phyloP scores from a whole-genome alignment of 352 stramenopile genomes.

The Saprolegnia parasitica region DNA sequence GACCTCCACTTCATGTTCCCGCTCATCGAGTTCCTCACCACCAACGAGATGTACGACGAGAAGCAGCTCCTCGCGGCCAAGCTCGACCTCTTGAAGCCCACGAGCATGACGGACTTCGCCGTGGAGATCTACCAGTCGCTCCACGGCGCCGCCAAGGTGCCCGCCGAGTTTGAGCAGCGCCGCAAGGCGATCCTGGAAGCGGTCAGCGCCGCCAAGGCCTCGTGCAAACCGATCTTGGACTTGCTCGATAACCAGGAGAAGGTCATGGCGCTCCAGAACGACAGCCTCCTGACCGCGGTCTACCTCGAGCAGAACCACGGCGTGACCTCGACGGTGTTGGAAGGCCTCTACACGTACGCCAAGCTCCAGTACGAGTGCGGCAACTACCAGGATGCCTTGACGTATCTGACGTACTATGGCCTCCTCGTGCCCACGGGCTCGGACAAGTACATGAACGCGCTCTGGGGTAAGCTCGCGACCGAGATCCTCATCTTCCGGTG shows the following conservation, averaged over 20 bases:
- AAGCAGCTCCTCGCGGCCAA: constrained; percentile 86
- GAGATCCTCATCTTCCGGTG: constrained; percentile 96
- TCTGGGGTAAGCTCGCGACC: constrained; percentile 95
- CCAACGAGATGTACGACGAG: constrained; percentile 90
- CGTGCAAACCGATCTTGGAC: constrained; percentile 69
- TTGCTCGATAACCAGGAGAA: constrained; percentile 84
- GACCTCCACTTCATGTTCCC: constrained; percentile 98
- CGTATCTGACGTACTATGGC: constrained; percentile 87
- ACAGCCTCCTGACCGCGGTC: constrained; percentile 72
- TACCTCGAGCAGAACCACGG: constrained; percentile 79
- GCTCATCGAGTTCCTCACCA: constrained; percentile 92
- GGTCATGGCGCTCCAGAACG: constrained; percentile 79
- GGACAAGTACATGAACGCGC: constrained; percentile 82
- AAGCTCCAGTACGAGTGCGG: constrained; percentile 97
- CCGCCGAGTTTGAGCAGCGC: constrained; percentile 78
- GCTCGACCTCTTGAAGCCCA: constrained; percentile 89
- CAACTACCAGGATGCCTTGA: constrained; percentile 91
- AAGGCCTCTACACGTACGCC: constrained; percentile 91
- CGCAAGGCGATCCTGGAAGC: constrained; percentile 67
- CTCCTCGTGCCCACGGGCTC: constrained; percentile 82
- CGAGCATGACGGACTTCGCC: constrained; percentile 96
- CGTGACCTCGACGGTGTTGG: constrained; percentile 82
- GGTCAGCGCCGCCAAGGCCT: constrained; percentile 67
- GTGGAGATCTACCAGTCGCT: constrained; percentile 94
- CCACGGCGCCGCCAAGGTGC: constrained; percentile 71